These are phyloP conservation scores for Pecoramyces ruminantium DNA, from an alignment of 192 early-diverging fungal genomes.

Conservation along the genomic window DNA sequence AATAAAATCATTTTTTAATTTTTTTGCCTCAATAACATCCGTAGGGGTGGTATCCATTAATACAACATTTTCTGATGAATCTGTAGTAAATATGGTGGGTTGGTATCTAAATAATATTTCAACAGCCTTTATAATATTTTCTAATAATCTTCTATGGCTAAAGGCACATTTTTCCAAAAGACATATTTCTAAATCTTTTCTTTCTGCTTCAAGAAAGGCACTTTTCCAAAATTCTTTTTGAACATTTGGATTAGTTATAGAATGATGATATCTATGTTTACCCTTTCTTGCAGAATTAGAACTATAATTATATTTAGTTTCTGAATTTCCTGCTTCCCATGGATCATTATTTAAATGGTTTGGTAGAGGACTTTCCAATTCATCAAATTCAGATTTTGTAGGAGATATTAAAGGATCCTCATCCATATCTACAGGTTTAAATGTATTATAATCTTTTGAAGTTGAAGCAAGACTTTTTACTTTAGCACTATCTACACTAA, in stretches of 20 bases:
- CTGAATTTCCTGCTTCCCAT: no score
- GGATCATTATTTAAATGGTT: not conserved
- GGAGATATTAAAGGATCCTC: not conserved
- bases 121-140: not conserved
- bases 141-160: not conserved
- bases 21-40: not conserved
- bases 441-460: not conserved
- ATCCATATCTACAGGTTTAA: not conserved
- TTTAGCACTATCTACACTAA: not conserved
- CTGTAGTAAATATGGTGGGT: not conserved
- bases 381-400: not conserved
- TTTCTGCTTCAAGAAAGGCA: not conserved
- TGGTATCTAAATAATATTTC: not conserved
- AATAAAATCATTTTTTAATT: not conserved
- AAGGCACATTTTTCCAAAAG: not conserved
- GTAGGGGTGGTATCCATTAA: not conserved
- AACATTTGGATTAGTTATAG: not conserved
- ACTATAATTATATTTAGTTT: not conserved
- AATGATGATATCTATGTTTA: not conserved
- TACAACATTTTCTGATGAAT: no score
- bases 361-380: not conserved
- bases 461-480: not conserved
- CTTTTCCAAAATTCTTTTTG: not conserved
- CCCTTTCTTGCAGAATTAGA: not conserved
- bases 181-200: not conserved